A percentile compares a stretch with the other conserved stretches of the same genome.
Evolutionary conservation across 148 eudicot species (phyloP).

Genomic region (Vaccinium corymbosum): DNA sequence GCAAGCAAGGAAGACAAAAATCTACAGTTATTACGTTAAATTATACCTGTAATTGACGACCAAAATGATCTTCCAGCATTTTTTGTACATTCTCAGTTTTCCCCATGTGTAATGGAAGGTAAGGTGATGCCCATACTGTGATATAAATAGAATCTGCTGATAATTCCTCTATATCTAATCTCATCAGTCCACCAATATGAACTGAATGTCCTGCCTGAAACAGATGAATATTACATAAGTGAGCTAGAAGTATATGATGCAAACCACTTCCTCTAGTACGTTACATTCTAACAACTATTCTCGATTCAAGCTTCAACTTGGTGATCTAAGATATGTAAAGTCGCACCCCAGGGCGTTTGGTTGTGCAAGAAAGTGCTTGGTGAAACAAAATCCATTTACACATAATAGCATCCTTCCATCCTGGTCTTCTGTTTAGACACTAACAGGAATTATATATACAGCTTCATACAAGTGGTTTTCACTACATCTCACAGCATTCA

Average conservation of each 20-base stretch:
- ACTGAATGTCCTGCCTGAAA: constrained; percentile 77
- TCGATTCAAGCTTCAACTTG: neutral
- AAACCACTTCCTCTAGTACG: neutral
- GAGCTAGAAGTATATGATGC: constrained; percentile 3
- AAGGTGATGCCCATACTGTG: constrained; percentile 90
- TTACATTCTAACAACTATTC: neutral
- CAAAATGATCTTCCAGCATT: constrained; percentile 74
- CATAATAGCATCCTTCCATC: neutral
- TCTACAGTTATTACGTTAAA: neutral
- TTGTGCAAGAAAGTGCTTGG: neutral
- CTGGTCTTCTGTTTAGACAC: neutral
- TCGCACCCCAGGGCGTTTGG: neutral
- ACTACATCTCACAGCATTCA: neutral
- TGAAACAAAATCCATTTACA: neutral
- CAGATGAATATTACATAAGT: constrained; percentile 5
- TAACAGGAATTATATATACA: neutral
- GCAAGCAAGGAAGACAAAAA: neutral
- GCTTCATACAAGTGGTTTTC: neutral
- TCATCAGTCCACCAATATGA: constrained; percentile 86
- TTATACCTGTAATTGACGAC: constrained; percentile 71
- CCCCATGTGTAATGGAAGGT: constrained; percentile 91
- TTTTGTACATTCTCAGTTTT: constrained; percentile 63
- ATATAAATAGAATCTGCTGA: constrained; percentile 74
- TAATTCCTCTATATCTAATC: constrained; percentile 71
- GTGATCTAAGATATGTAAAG: neutral